A percentile compares a stretch with the other conserved stretches of the same genome.
Evolutionary conservation across 2,329 filamentous ascomycete genomes (phyloP).

Genomic region (Diaporthe ampelina): DNA sequence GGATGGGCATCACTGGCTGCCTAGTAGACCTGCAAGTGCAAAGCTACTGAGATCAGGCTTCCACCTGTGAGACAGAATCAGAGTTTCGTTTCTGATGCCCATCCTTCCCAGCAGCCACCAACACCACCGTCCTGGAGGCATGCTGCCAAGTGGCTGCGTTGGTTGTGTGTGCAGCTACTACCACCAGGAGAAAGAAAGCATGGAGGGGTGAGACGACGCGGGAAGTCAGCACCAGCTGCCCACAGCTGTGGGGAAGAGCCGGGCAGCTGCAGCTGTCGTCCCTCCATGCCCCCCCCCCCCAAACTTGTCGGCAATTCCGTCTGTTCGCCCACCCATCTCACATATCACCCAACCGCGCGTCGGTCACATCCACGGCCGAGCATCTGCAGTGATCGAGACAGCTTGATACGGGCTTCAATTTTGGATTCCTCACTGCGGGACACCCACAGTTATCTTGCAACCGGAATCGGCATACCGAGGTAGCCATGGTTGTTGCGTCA

Average conservation of each 20-base stretch:
- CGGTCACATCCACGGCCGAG: neutral
- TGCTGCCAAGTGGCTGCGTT: neutral
- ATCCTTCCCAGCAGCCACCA: too few species aligned
- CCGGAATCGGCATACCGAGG: neutral
- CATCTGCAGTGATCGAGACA: neutral
- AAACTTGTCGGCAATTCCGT: neutral
- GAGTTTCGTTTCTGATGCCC: neutral
- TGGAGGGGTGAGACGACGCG: neutral
- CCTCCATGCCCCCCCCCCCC: neutral
- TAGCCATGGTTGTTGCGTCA: neutral
- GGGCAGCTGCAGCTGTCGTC: neutral
- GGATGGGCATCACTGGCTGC: neutral
- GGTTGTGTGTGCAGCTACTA: neutral
- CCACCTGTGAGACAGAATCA: neutral
- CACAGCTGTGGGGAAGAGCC: neutral
- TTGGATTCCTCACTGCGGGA: too few species aligned
- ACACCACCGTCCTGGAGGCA: neutral
- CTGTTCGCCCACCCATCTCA: neutral
- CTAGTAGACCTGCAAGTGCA: neutral
- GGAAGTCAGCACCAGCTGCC: constrained; percentile 20
- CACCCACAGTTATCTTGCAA: neutral
- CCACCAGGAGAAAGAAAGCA: neutral
- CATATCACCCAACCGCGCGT: neutral
- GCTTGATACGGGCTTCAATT: neutral
- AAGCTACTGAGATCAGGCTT: neutral